Conservation (phyloP, 2,329 filamentous ascomycete genomes). For the Xylaria sp. region DNA sequence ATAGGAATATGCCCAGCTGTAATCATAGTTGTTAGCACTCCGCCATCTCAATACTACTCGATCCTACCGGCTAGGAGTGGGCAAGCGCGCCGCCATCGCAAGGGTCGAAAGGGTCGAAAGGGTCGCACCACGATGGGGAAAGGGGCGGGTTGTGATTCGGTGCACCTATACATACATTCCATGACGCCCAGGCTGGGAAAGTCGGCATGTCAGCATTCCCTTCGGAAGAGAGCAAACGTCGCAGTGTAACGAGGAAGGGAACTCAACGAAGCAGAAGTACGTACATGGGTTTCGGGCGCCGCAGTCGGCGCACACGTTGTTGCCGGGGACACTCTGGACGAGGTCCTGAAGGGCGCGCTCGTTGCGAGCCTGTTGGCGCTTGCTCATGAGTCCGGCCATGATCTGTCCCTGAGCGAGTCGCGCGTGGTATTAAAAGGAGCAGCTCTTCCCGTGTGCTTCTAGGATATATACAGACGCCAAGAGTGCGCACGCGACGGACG, state of each 20-base stretch:
- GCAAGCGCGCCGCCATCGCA: conserved; percentile 22
- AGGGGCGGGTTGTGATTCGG: conserved; percentile 29
- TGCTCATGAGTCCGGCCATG: conserved; percentile 84
- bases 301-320: conserved; percentile 95
- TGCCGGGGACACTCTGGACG: conserved; percentile 83
- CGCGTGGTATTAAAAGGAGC: conserved; percentile 24
- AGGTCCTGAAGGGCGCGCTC: conserved; percentile 92
- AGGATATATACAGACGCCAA: conserved; percentile 34
- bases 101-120: neutral
- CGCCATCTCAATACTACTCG: conserved; percentile 9
- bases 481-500: conserved; percentile 35
- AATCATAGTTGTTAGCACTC: conserved; percentile 41
- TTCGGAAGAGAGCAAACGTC: conserved; percentile 2
- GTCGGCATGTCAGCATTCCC: conserved; percentile 35
- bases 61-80: conserved; percentile 6
- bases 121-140: conserved; percentile 4
- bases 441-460: conserved; percentile 14
- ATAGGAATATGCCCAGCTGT: conserved; percentile 93
- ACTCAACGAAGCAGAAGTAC: conserved; percentile 46
- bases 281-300: conserved; percentile 89
- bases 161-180: conserved; percentile 78
- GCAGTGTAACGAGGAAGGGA: conserved; percentile 22
- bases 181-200: conserved; percentile 87
- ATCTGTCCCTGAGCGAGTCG: conserved; percentile 21
- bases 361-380: conserved; percentile 97